These are phyloP conservation scores for Leptographium flavum DNA, from an alignment of 2,329 filamentous ascomycete genomes.

Conservation along the genomic window DNA sequence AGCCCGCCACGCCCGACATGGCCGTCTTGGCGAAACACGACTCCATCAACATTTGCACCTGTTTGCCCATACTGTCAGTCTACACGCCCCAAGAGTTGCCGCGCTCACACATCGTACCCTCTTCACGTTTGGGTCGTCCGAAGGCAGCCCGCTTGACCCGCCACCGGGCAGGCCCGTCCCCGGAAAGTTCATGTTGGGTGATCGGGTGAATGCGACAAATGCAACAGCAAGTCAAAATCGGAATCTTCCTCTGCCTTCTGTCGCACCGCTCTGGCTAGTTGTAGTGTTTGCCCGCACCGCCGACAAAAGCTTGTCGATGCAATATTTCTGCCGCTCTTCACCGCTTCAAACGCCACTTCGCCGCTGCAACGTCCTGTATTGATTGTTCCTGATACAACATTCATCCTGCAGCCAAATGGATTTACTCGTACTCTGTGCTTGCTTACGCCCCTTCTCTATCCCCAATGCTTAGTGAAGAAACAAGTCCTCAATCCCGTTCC, in stretches of 20 bases:
- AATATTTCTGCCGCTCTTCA: conserved; percentile 25
- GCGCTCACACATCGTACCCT: conserved; percentile 15
- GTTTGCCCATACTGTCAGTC: background rate
- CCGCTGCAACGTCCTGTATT: no score
- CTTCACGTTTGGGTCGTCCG: conserved; percentile 38
- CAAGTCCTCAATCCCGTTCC: conserved; percentile 48
- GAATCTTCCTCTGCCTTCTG: background rate
- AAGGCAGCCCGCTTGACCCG: conserved; percentile 16
- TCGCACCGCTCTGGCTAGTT: background rate
- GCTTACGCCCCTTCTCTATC: background rate
- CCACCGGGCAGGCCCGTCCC: conserved; percentile 14
- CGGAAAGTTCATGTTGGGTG: conserved; percentile 24
- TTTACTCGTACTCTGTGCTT: conserved; percentile 6
- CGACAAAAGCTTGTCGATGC: conserved; percentile 4
- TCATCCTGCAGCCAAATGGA: background rate
- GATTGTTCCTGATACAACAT: background rate
- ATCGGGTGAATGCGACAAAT: background rate
- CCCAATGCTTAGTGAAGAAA: conserved; percentile 32
- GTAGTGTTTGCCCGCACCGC: background rate
- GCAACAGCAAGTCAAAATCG: background rate
- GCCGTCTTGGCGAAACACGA: conserved; percentile 80
- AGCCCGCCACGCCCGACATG: conserved; percentile 86
- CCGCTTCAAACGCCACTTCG: no score
- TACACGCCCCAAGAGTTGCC: background rate
- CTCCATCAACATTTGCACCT: conserved; percentile 82